Percentiles rank a stretch among this genome's conserved stretches.
These are phyloP conservation scores for Amanita polypyramis DNA, from an alignment of 768 basidiomycete species.

Conservation along the genomic window DNA sequence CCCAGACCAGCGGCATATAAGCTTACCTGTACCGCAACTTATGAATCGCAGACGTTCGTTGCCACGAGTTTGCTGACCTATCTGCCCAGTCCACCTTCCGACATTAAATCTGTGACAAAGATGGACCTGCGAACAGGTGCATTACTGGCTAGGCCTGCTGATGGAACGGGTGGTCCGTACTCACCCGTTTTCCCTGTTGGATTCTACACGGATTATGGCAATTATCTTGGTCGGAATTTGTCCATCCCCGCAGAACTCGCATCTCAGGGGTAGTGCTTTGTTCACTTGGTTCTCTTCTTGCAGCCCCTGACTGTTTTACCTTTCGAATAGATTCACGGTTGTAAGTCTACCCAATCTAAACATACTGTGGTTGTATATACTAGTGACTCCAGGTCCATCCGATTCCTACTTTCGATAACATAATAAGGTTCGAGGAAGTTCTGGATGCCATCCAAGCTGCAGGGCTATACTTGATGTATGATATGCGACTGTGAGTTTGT, in stretches of 20 bases:
- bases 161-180: slow-evolving; percentile 36
- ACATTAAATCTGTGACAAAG: slow-evolving; percentile 46
- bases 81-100: slow-evolving; percentile 35
- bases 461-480: slow-evolving; percentile 68
- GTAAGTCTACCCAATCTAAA: slow-evolving; percentile 17
- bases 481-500: slow-evolving; percentile 51
- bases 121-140: slow-evolving; percentile 53
- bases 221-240: slow-evolving; percentile 42
- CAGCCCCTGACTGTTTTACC: background rate
- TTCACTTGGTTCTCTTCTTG: slow-evolving; percentile 9
- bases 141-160: slow-evolving; percentile 38
- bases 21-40: slow-evolving; percentile 27
- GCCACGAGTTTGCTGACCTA: slow-evolving; percentile 35
- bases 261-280: slow-evolving; percentile 38
- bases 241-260: slow-evolving; percentile 45
- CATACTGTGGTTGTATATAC: slow-evolving; percentile 11
- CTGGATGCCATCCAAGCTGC: slow-evolving; percentile 65
- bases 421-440: slow-evolving; percentile 45
- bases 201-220: slow-evolving; percentile 57
- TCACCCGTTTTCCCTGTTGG: slow-evolving; percentile 61
- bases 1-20: slow-evolving; percentile 30
- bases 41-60: slow-evolving; percentile 30
- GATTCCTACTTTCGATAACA: slow-evolving; percentile 52
- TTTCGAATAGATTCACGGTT: slow-evolving; percentile 23
- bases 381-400: slow-evolving; percentile 49